Conservation (phyloP, 768 basidiomycete species). For the Austroboletus eburneus region DNA sequence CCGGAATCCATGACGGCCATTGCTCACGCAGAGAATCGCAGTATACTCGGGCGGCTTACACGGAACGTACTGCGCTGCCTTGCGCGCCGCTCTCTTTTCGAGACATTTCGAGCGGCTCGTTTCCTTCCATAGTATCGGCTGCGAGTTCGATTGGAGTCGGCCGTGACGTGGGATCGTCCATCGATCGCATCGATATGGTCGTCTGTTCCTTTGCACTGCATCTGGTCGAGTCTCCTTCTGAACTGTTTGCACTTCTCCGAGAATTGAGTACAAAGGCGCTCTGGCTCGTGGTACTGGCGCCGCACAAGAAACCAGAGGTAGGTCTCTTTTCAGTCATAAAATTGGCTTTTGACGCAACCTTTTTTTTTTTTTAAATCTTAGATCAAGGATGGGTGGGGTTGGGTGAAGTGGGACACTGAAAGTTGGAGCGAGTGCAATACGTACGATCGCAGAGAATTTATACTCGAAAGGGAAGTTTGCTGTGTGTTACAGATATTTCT, state of each 20-base stretch:
- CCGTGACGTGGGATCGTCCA: background rate
- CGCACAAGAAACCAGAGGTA: constrained; percentile 77
- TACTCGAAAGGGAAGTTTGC: constrained; percentile 42
- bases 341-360: background rate
- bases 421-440: constrained; percentile 42
- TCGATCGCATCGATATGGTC: constrained; percentile 49
- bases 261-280: constrained; percentile 56
- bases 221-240: constrained; percentile 56
- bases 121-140: constrained; percentile 35
- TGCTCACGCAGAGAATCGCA: constrained; percentile 25
- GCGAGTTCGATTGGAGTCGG: constrained; percentile 7
- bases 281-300: constrained; percentile 68
- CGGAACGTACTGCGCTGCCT: constrained; percentile 46
- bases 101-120: constrained; percentile 53
- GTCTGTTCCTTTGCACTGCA: constrained; percentile 75
- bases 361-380: constrained; percentile 17
- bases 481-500: background rate
- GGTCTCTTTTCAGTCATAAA: constrained; percentile 2
- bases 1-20: constrained; percentile 1
- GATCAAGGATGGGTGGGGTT: constrained; percentile 68
- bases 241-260: constrained; percentile 61
- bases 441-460: constrained; percentile 39
- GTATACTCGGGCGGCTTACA: constrained; percentile 61
- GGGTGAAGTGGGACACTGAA: constrained; percentile 57
- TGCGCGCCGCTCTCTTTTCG: constrained; percentile 60